A percentile compares a stretch with the other conserved stretches of the same genome.
Conservation (phyloP, 2,329 filamentous ascomycete species). For the Achaetomium macrosporum region DNA sequence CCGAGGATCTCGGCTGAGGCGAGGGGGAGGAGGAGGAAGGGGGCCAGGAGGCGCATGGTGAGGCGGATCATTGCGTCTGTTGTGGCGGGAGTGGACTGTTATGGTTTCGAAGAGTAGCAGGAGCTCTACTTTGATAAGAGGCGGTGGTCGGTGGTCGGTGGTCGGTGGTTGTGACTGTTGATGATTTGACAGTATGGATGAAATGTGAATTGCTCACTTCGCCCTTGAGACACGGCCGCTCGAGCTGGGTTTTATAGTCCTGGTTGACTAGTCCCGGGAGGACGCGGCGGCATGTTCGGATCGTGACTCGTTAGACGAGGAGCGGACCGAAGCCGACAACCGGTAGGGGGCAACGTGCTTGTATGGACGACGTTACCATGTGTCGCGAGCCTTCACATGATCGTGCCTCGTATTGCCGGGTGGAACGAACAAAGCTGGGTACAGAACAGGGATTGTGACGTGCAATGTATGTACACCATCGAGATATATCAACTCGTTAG, state of each 20-base stretch:
- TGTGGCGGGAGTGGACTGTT: not conserved
- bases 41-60: not conserved
- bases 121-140: not conserved
- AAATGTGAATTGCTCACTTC: not conserved
- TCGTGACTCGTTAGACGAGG: not conserved
- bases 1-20: slow-evolving; percentile 4
- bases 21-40: not conserved
- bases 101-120: not conserved
- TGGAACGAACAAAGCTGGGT: not conserved
- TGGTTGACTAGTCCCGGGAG: too few relatives aligned
- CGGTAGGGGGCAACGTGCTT: not conserved
- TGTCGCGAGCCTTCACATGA: not conserved
- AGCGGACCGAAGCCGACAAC: not conserved
- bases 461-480: not conserved
- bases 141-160: too few relatives aligned
- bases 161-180: not conserved
- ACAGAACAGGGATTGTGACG: not conserved
- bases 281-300: too few relatives aligned
- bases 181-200: not conserved
- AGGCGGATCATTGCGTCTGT: not conserved
- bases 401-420: slow-evolving; percentile 4
- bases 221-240: too few relatives aligned
- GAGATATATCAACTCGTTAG: not conserved
- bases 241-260: too few relatives aligned
- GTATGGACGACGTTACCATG: not conserved